phyloP scores from a whole-genome alignment of 352 stramenopile genomes.

The Phytophthora tentaculata region DNA sequence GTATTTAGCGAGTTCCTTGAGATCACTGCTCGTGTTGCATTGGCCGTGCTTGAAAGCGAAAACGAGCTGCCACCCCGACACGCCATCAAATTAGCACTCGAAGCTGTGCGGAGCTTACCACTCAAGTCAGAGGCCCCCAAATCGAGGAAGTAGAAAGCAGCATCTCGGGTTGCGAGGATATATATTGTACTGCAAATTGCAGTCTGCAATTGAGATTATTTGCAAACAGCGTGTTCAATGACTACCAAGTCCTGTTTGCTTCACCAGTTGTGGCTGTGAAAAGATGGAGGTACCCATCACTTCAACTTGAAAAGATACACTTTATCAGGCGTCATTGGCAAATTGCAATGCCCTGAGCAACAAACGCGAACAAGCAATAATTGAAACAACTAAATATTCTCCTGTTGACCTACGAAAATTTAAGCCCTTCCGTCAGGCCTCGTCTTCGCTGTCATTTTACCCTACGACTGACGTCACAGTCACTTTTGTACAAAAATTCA shows the following conservation, averaged over 20 bases:
- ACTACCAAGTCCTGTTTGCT: slow-evolving; percentile 2
- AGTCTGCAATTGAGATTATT: background rate
- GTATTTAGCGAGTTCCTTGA: slow-evolving; percentile 84
- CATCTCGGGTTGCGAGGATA: too few relatives aligned
- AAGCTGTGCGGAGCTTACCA: slow-evolving; percentile 70
- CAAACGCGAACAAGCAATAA: slow-evolving; percentile 2
- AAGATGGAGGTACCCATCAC: slow-evolving; percentile 4
- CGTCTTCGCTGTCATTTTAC: slow-evolving; percentile 19
- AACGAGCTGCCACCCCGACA: slow-evolving; percentile 66
- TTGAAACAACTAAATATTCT: slow-evolving; percentile 42
- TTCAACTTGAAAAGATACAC: background rate
- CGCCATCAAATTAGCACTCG: slow-evolving; percentile 78
- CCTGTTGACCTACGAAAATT: slow-evolving; percentile 13
- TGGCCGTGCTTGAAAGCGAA: slow-evolving; percentile 60
- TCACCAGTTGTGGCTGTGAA: slow-evolving; percentile 4
- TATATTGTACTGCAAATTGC: too few relatives aligned
- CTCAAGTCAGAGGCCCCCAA: slow-evolving; percentile 23
- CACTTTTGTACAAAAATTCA: slow-evolving; percentile 47
- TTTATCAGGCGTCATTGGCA: too few relatives aligned
- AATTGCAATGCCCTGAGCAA: too few relatives aligned
- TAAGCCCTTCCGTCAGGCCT: slow-evolving; percentile 29
- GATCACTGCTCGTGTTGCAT: slow-evolving; percentile 65
- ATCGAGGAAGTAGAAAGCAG: slow-evolving; percentile 17
- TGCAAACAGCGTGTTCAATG: background rate
- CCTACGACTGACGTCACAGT: slow-evolving; percentile 25